Evolutionary conservation across 495 filamentous ascomycete species (phyloP), one percentile per base, ranked within the genome.

Genomic region (Penicillium antarcticum): DNA sequence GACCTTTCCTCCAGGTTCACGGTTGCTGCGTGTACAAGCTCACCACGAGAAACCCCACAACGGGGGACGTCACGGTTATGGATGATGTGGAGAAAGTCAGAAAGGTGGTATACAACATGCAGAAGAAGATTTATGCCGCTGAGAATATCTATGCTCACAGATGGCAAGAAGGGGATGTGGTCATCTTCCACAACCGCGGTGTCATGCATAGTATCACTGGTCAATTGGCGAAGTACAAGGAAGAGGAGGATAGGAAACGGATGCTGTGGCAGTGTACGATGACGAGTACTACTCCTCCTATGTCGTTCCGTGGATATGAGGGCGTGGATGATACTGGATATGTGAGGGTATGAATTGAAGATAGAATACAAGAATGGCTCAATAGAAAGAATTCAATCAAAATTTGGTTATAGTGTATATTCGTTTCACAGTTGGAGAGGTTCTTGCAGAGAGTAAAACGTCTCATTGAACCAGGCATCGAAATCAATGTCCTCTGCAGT

Each of bases 401-500:
- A 6, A 7, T 14, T 0, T 29, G 2, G 8, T 8, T 7, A 29
- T 29, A 29, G 16, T 19, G 8, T 19, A 4, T 3, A n/a, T 2
- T 17, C 8, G 2, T n/a, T 34, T 42, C 37, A 42, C 11, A 23
- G 33, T 13, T 33, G 36, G 6, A 49, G 45, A 39, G 59, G 43
- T 1, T 41, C 56, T 23, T 58, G 53, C 3, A 62, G 29, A 40
- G 53, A 51, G 35, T 65, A 58, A 34, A 67, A 67, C 12, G 64
- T 62, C 18, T 54, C 56, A 38, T 59, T 67, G 19, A 65, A 67
- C 64, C 64, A 67, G 9, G 48, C 45, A 23, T 67, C 64, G 12
- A 67, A 67, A 32, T 67, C 64, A 31, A 62, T 57, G 38, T 65
- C 62, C 14, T 64, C 58, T 17, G 56, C 51, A 10, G 45, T 48